Evolutionary conservation across 2,329 filamentous ascomycete genomes (phyloP).

Genomic region (Zymoseptoria passerinii): DNA sequence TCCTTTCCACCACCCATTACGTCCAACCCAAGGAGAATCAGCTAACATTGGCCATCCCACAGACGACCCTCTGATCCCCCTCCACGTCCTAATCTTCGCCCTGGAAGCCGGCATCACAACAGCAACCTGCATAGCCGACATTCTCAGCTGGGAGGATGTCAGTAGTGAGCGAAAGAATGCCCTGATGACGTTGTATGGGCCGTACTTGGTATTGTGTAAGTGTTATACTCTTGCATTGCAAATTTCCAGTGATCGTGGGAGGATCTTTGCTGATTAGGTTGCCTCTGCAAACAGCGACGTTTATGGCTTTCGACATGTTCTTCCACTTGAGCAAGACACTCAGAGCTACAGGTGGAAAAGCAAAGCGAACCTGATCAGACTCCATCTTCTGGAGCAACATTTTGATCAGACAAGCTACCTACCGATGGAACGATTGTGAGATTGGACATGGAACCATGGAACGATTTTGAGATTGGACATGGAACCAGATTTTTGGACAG

Average conservation of each 20-base stretch:
- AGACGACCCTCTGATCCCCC: slow-evolving; percentile 51
- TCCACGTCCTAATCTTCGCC: slow-evolving; percentile 53
- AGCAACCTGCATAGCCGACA: slow-evolving; percentile 54
- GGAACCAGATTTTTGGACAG: too few species aligned
- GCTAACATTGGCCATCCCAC: not conserved
- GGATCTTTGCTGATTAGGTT: too few species aligned
- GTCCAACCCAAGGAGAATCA: not conserved
- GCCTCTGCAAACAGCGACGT: slow-evolving; percentile 25
- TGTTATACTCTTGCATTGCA: slow-evolving; percentile 8
- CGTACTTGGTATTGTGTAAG: slow-evolving; percentile 50
- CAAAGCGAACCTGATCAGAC: not conserved
- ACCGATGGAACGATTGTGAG: too few species aligned
- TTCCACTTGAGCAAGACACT: slow-evolving; percentile 21
- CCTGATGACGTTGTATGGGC: slow-evolving; percentile 47
- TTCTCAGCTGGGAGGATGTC: slow-evolving; percentile 47
- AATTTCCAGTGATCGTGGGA: not conserved
- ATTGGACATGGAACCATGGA: too few species aligned
- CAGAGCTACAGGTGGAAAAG: not conserved
- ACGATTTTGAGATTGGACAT: too few species aligned
- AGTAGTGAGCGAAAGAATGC: slow-evolving; percentile 40
- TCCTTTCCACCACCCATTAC: not conserved
- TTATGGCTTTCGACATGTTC: slow-evolving; percentile 39
- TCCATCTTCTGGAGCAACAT: too few species aligned
- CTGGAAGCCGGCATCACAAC: slow-evolving; percentile 55
- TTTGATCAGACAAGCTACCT: too few species aligned